These are phyloP conservation scores for Rubroboletus satanas DNA, from an alignment of 768 basidiomycete genomes.

Conservation along the genomic window DNA sequence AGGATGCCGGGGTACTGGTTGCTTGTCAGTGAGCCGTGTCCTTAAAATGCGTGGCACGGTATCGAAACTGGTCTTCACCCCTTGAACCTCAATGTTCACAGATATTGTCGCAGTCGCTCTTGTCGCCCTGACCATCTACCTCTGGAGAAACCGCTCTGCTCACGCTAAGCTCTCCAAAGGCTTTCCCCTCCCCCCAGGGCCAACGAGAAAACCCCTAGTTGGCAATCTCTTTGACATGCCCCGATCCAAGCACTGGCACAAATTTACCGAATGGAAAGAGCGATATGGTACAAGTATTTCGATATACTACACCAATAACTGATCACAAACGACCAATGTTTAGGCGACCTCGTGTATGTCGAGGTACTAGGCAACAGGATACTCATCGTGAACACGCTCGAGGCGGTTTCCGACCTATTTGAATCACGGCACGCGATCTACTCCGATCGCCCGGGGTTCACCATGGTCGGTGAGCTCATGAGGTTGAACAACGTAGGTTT, in stretches of 20 bases:
- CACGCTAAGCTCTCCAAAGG: constrained; percentile 3
- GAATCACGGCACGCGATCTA: constrained; percentile 28
- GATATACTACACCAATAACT: not conserved
- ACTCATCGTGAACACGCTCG: constrained; percentile 29
- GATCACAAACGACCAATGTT: not conserved
- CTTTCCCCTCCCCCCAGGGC: constrained; percentile 6
- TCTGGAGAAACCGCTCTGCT: not conserved
- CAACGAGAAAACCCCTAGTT: not conserved
- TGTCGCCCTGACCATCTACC: not conserved
- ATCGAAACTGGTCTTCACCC: too few species aligned
- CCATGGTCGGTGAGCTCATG: constrained; percentile 37
- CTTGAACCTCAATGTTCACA: not conserved
- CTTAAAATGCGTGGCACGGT: too few species aligned
- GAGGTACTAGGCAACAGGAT: constrained; percentile 26
- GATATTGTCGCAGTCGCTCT: not conserved
- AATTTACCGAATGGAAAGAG: constrained; percentile 9
- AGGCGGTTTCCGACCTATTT: constrained; percentile 27
- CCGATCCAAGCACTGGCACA: constrained; percentile 3
- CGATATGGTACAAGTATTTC: constrained; percentile 1
- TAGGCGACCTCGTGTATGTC: constrained; percentile 31
- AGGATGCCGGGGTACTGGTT: too few species aligned
- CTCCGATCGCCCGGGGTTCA: constrained; percentile 33
- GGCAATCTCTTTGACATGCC: constrained; percentile 11
- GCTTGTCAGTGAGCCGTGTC: too few species aligned
- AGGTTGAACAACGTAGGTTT: constrained; percentile 15